Base-by-base conservation (phyloP, 1,284 basidiomycete species). In the Fomitiporia mediterranea region DNA sequence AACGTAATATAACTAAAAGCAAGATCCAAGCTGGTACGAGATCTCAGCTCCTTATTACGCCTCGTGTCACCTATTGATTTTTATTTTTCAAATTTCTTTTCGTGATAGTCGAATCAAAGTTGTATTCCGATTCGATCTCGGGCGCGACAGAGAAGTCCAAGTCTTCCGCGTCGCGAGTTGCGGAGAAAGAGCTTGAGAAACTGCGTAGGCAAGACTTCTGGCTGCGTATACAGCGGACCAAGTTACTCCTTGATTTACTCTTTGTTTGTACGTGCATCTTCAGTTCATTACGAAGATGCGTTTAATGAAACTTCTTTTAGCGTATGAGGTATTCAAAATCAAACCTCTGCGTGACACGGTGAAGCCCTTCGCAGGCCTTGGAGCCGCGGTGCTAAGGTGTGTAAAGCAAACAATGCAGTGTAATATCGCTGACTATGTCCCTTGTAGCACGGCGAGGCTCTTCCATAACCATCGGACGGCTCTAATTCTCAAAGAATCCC, bases 181-280 rank as follows among this genome's bases (percentile, higher is more conserved):
- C 89, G 64, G 83, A 87, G 62, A 82, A 79, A 67, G 89, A 91
- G 66, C 74, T 91, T 37, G 69, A 71, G 51, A 74, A 84, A 51
- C 75, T 91, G 46, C 78, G 79, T 65, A 77, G 77, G 60, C 83
- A 89, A 68, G 82, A 81, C 63, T 83, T 85, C 66, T 91, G 89
- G 89, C 72, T 91, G 51, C 80, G 81, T 60, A 69, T 88, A 42
- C 78, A 83, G 27, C 72, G 84, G 53, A 71, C 75, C 54, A 91
- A 91, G 72, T 72, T 91, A 57, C 63, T 80, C 30, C 89, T 91
- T 85, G 89, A 91, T 69, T 71, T 91, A 57, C 78, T 90, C 61
- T 91, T 91, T 69, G 89, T 90, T 67, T 89, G 89, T 91, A 66
- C 73, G 89, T 81, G 35, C 50, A 39, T 46, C 62, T 74, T 71